Evolutionary conservation across 345 rosid species (phyloP), one percentile per base, ranked within the genome.

Genomic region (Eutrema yunnanense): DNA sequence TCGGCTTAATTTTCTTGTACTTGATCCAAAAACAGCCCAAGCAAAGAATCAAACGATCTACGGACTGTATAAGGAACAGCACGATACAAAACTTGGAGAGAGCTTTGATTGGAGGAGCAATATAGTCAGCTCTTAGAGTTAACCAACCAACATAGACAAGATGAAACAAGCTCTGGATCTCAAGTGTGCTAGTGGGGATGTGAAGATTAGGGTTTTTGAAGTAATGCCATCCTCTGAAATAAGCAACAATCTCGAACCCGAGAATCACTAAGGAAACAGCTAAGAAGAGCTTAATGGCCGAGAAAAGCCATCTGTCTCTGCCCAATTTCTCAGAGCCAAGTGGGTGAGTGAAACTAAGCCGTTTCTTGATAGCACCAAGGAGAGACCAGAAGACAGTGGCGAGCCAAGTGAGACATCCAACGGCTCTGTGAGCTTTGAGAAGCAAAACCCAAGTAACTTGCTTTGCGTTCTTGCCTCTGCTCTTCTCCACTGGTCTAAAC

Each of bases 391-490:
- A 80, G 65, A 88, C 69, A 38, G 88, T 72, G 50, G 86, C 93
- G 6, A 92, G 29, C 96, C 89, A 89, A 76, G 95, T 84, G 49
- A 92, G 82, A 67, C 91, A 90, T 10, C 96, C 96, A 47, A 86
- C 91, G 32, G 96, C 98, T 70, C 83, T 84, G 26, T 92, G 92
- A 80, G 96, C 98, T 75, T 88, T 92, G 63, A 92, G 96, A 62
- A 92, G 96, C 73, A 92, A 73, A 62, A 92, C 95, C 98, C 98
- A 92, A 22, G 91, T 90, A 13, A 90, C 92, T 74, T 92, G 96
- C 83, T 86, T 92, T 0, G 92, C 98, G 72, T 88, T 92, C 62
- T 90, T 90, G 75, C 86, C 96, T 80, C 98, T 81, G 75, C 82
- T 86, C 83, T 79, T 92, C 73, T 92, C 98, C 47, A 86, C 88